phyloP scores from a whole-genome alignment of 164 flowering plant genomes.

The Tetracentron sinense region DNA sequence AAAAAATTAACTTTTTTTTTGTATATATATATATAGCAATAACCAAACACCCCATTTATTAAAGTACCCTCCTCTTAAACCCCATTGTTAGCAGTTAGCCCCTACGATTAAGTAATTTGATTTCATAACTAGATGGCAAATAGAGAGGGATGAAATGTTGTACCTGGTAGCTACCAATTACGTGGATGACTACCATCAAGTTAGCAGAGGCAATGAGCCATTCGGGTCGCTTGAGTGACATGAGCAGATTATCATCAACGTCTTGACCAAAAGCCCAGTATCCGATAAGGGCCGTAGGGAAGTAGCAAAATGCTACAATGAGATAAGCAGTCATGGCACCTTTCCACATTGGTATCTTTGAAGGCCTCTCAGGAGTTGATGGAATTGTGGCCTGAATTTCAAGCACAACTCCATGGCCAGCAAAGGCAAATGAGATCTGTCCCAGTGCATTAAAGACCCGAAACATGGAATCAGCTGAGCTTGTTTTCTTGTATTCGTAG shows the following conservation, averaged over 20 bases:
- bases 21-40: too few species aligned
- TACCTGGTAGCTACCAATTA: conserved; percentile 95
- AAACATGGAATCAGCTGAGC: conserved; percentile 52
- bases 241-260: conserved; percentile 73
- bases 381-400: conserved; percentile 96
- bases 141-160: background rate
- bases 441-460: conserved; percentile 85
- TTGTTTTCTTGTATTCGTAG: conserved; percentile 66
- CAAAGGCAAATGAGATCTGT: conserved; percentile 78
- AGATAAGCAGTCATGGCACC: conserved; percentile 70
- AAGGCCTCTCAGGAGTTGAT: conserved; percentile 81
- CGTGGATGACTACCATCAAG: conserved; percentile 87
- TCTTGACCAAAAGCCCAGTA: conserved; percentile 88
- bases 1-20: too few species aligned
- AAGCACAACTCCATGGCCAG: conserved; percentile 79
- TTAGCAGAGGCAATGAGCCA: conserved; percentile 95
- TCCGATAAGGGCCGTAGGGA: conserved; percentile 81
- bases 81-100: too few species aligned
- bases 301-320: conserved; percentile 73
- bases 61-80: too few species aligned
- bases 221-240: conserved; percentile 55
- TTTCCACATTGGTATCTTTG: conserved; percentile 79
- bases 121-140: background rate
- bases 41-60: too few species aligned
- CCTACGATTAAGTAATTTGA: background rate